Base-by-base conservation (phyloP, 441 rosid species). In the Pelargonium citronellum region DNA sequence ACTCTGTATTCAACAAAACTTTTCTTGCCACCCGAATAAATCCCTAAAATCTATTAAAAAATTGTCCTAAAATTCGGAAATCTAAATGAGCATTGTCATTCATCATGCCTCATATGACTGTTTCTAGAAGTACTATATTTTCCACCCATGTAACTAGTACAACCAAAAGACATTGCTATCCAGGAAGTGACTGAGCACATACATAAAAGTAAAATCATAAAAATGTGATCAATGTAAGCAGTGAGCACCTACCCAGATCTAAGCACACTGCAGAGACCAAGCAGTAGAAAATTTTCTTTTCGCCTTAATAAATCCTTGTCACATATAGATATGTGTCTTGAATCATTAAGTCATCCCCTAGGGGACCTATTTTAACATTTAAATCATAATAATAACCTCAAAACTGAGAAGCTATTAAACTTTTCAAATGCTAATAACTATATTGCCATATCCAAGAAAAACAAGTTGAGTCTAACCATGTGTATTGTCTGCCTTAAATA, bases 391-490 rank as follows among this genome's bases (percentile, higher is more conserved):
- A 49, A 49, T 13, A 49, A 49, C 57, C 57, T 11, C 12, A 47
- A 11, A 49, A 11, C 5, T 11, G 57, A 49, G n/a, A 49, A 49
- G 16, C n/a, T 49, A 49, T n/a, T 49, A 49, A 49, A 49, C 16
- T 11, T 49, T 49, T 15, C 61, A 37, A 60, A 58, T 73, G 61
- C 61, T 62, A 73, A 47, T 30, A 17, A 67, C 51, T 5, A 0
- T 10, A 30, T 7, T 8, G 30, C 49, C 27, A 4, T 43, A 22
- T 17, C 13, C 9, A 37, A 71, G 49, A 34, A 34, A 34, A 34
- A 34, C 4, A n/a, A 37, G 37, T 51, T 37, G n/a, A n/a, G 17
- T 5, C 49, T 39, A 55, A 57, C 27, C 12, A 17, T 66, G 51
- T 34, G 39, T 55, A 10, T 11, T 11, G 16, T 13, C 17, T 13